Conservation (phyloP, 1,139 yeast species). For the Geotrichum citri-aurantii region DNA sequence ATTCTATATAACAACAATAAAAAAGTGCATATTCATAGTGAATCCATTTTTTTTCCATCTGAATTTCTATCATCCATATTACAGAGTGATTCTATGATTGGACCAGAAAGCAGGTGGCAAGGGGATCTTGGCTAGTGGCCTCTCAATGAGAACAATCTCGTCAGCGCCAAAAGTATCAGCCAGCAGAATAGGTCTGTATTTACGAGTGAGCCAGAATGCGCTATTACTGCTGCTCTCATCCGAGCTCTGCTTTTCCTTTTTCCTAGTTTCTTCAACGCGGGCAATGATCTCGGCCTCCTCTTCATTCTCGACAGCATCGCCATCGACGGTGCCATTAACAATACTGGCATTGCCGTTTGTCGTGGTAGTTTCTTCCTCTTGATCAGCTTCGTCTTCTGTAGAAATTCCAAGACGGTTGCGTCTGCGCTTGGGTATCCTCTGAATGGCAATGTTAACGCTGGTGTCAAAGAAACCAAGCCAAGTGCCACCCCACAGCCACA, state of each 20-base stretch:
- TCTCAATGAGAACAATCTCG: constrained; percentile 69
- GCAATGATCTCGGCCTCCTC: constrained; percentile 10
- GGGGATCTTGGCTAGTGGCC: constrained; percentile 61
- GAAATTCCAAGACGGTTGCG: constrained; percentile 56
- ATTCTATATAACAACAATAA: neutral
- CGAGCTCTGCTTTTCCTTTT: constrained; percentile 21
- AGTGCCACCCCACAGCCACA: constrained; percentile 85
- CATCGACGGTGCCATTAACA: neutral
- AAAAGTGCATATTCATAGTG: neutral
- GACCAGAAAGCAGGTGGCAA: constrained; percentile 72
- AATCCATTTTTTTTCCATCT: neutral
- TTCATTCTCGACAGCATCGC: neutral
- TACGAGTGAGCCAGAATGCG: constrained; percentile 70
- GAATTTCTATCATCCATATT: constrained; percentile 17
- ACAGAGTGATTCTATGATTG: constrained; percentile 54
- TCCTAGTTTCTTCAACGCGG: constrained; percentile 12
- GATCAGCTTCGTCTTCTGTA: constrained; percentile 23
- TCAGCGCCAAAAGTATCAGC: constrained; percentile 53
- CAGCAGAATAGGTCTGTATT: constrained; percentile 67
- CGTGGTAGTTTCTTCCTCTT: neutral
- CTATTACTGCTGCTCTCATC: constrained; percentile 29
- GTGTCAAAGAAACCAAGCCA: constrained; percentile 79
- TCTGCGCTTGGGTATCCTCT: constrained; percentile 38
- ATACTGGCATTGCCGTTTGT: neutral
- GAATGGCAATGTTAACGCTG: constrained; percentile 50